These are phyloP conservation scores for Colletotrichum plurivorum DNA, from an alignment of 2,329 filamentous ascomycete genomes.

Conservation along the genomic window DNA sequence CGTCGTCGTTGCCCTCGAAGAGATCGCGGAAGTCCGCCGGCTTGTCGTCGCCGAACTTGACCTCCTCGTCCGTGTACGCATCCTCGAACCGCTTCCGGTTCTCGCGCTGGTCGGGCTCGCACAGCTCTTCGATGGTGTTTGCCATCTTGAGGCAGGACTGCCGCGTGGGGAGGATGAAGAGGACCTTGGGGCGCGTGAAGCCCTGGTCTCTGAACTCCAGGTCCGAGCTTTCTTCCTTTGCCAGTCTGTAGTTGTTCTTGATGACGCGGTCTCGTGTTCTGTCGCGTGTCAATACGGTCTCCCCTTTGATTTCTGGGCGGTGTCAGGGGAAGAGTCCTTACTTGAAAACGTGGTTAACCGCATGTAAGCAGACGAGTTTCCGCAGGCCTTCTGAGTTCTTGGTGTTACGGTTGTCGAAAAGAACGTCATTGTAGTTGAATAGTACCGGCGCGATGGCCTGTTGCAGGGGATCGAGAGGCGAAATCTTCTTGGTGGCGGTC, in stretches of 20 bases:
- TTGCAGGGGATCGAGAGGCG: slow-evolving; percentile 73
- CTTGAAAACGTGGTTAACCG: slow-evolving; percentile 94
- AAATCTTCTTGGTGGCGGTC: slow-evolving; percentile 65
- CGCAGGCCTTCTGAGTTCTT: slow-evolving; percentile 79
- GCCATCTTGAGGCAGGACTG: slow-evolving; percentile 86
- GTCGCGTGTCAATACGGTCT: slow-evolving; percentile 40
- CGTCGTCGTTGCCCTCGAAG: slow-evolving; percentile 95
- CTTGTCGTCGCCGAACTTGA: slow-evolving; percentile 79
- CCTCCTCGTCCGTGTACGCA: slow-evolving; percentile 78
- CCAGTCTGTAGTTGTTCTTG: slow-evolving; percentile 89
- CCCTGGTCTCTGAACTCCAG: slow-evolving; percentile 91
- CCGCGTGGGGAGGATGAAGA: slow-evolving; percentile 91
- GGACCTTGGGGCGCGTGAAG: slow-evolving; percentile 93
- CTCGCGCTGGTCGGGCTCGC: slow-evolving; percentile 90
- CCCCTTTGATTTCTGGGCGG: not conserved
- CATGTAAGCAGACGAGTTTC: slow-evolving; percentile 83
- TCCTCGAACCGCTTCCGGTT: slow-evolving; percentile 95
- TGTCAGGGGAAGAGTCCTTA: slow-evolving; percentile 51
- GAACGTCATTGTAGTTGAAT: slow-evolving; percentile 86
- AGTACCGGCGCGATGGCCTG: slow-evolving; percentile 78
- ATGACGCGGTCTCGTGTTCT: slow-evolving; percentile 90
- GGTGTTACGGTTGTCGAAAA: slow-evolving; percentile 81
- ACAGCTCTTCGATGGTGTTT: slow-evolving; percentile 81
- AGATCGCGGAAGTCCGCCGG: slow-evolving; percentile 90
- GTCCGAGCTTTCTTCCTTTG: slow-evolving; percentile 75